Conservation (phyloP, 2,329 filamentous ascomycete species). For the Alternaria infectoria region DNA sequence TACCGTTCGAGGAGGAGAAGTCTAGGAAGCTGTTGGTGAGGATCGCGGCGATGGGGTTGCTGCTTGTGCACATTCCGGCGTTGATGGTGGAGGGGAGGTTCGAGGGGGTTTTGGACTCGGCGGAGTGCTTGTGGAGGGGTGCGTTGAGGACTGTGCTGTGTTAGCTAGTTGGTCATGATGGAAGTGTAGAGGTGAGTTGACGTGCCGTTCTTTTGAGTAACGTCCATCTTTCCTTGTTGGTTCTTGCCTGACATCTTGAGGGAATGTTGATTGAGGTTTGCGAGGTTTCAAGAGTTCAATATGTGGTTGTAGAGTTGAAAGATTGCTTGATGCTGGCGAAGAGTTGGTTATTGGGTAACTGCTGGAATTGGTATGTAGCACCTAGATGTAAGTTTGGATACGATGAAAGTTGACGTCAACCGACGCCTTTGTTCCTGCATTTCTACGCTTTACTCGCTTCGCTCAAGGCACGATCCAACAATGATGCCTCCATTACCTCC, state of each 20-base stretch:
- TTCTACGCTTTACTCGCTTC: not conserved
- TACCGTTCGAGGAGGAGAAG: slow-evolving; percentile 62
- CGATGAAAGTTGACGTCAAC: not conserved
- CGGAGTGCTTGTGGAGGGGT: slow-evolving; percentile 33
- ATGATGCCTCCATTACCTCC: slow-evolving; percentile 17
- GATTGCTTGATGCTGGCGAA: not conserved
- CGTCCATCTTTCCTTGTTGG: slow-evolving; percentile 30
- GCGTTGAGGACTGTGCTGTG: slow-evolving; percentile 26
- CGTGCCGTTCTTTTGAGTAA: slow-evolving; percentile 37
- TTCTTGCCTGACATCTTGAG: slow-evolving; percentile 26
- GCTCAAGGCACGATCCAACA: slow-evolving; percentile 1
- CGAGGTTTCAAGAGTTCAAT: too few species aligned
- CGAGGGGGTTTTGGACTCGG: not conserved
- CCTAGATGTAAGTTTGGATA: not conserved
- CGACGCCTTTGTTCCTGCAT: not conserved
- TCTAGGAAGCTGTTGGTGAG: slow-evolving; percentile 67
- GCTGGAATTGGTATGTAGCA: not conserved
- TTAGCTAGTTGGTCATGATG: not conserved
- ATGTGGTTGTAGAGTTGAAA: not conserved
- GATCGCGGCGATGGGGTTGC: slow-evolving; percentile 57
- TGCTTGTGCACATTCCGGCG: slow-evolving; percentile 26
- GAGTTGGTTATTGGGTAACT: not conserved
- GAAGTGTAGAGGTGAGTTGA: not conserved
- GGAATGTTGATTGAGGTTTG: slow-evolving; percentile 12
- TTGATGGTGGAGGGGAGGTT: slow-evolving; percentile 11